A percentile compares a stretch with the other conserved stretches of the same genome.
These are phyloP conservation scores for Botryotinia narcissicola DNA, from an alignment of 2,329 filamentous ascomycete genomes.

Conservation along the genomic window DNA sequence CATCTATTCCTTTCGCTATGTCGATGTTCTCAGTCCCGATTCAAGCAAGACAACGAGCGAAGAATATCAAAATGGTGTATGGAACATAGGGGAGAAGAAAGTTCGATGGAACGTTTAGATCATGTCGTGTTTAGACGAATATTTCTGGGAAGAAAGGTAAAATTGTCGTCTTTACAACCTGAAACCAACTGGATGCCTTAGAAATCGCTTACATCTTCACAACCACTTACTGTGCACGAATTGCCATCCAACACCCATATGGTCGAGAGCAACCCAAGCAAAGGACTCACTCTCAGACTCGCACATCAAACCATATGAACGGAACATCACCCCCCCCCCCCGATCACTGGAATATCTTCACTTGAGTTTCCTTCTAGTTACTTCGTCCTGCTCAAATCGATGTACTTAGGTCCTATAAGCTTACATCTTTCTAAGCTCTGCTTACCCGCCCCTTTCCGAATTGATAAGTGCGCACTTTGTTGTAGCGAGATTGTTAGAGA, in stretches of 20 bases:
- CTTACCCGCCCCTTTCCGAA: neutral
- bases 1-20: neutral
- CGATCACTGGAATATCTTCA: neutral
- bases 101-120: neutral
- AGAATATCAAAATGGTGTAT: neutral
- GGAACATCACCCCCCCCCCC: neutral
- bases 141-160: no score
- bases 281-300: neutral
- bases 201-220: neutral
- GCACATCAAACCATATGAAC: neutral
- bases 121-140: neutral
- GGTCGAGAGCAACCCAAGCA: neutral
- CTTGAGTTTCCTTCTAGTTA: neutral
- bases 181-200: neutral
- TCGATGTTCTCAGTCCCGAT: neutral
- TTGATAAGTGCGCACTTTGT: neutral
- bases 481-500: neutral
- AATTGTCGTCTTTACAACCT: no score
- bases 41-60: neutral
- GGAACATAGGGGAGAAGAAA: neutral
- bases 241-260: neutral
- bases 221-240: neutral
- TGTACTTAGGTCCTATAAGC: neutral
- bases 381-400: neutral
- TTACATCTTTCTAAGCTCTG: neutral